Conservation (phyloP, 352 stramenopile species). For the Pythium biforme region DNA sequence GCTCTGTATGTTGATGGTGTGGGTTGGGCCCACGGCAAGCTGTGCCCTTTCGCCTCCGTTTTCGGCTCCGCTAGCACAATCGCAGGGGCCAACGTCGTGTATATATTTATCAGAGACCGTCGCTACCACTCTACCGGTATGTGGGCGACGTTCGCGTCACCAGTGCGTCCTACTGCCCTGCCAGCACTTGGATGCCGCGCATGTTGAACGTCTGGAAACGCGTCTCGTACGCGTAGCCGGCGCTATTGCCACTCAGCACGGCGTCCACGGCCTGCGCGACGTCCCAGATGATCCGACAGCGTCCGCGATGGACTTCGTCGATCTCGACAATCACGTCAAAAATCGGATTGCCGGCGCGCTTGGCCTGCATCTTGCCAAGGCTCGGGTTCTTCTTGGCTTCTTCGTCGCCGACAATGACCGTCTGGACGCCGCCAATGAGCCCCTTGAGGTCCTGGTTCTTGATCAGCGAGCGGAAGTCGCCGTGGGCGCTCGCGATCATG, state of each 20-base stretch:
- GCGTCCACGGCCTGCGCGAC: conserved; percentile 65
- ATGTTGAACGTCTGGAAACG: conserved; percentile 32
- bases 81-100: no score
- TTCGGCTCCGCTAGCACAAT: no score
- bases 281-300: conserved; percentile 69
- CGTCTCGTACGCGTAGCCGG: conserved; percentile 37
- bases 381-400: conserved; percentile 33
- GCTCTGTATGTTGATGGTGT: no score
- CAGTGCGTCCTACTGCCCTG: no score
- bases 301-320: conserved; percentile 41
- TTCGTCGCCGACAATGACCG: conserved; percentile 59
- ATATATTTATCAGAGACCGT: no score
- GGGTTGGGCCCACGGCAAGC: no score
- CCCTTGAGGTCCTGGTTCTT: conserved; percentile 82
- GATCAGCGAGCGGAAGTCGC: conserved; percentile 78
- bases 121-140: no score
- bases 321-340: conserved; percentile 90
- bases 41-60: no score
- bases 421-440: conserved; percentile 71
- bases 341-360: conserved; percentile 55
- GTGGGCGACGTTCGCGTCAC: no score
- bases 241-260: conserved; percentile 40
- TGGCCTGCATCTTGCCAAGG: conserved; percentile 41
- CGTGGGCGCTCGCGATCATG: conserved; percentile 84
- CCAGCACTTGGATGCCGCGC: conserved; percentile 37